Evolutionary conservation across 2,329 filamentous ascomycete species (phyloP).

Genomic region (Cladosporium cucumerinum): DNA sequence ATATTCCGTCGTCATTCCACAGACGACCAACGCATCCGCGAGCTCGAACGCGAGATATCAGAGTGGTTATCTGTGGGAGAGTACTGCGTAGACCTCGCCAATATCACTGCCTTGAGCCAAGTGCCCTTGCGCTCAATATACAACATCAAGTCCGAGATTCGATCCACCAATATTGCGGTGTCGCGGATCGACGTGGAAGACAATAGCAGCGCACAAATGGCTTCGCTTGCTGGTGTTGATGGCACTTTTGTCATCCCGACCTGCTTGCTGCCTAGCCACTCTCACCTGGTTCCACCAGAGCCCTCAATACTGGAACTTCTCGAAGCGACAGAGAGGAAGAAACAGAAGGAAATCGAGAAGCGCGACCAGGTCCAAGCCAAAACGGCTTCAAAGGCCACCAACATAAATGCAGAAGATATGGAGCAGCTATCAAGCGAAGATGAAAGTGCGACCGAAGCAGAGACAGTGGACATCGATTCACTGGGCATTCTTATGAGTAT

Average conservation of each 20-base stretch:
- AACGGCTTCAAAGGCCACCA: neutral
- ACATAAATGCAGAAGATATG: neutral
- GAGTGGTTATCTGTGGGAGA: constrained; percentile 52
- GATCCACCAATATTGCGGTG: neutral
- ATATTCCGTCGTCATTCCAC: constrained; percentile 50
- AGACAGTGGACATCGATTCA: constrained; percentile 43
- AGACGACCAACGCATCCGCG: constrained; percentile 44
- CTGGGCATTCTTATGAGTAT: constrained; percentile 45
- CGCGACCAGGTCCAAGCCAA: neutral
- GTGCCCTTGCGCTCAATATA: constrained; percentile 50
- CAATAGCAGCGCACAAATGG: neutral
- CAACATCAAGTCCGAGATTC: constrained; percentile 38
- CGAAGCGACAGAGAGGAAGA: neutral
- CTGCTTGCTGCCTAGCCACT: constrained; percentile 53
- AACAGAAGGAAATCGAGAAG: neutral
- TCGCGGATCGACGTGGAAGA: neutral
- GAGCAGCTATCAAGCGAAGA: neutral
- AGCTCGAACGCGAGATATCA: constrained; percentile 46
- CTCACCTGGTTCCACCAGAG: constrained; percentile 48
- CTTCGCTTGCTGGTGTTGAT: constrained; percentile 34
- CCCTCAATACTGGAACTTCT: constrained; percentile 35
- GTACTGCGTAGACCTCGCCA: constrained; percentile 47
- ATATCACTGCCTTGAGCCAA: constrained; percentile 44
- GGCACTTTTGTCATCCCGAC: constrained; percentile 48
- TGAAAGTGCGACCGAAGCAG: constrained; percentile 28